phyloP scores from a whole-genome alignment of 2,329 filamentous ascomycete genomes.

The Aspergillus sp. region DNA sequence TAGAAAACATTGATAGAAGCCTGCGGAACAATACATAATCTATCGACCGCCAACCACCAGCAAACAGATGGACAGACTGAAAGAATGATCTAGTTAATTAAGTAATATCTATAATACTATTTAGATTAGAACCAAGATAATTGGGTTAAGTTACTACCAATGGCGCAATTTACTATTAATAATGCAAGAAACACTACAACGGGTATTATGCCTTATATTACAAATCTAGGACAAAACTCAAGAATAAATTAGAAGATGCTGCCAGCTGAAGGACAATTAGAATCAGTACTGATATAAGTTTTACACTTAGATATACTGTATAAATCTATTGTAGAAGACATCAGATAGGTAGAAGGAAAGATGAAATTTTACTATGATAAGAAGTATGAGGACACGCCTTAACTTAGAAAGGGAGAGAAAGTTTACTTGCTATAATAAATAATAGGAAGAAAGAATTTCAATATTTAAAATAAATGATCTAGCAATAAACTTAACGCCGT shows the following conservation, averaged over 20 bases:
- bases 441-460: neutral
- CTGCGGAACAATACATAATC: neutral
- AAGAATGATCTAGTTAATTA: neutral
- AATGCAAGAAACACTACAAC: too few species aligned
- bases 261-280: neutral
- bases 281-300: neutral
- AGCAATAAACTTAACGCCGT: neutral
- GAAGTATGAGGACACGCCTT: neutral
- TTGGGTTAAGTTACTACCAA: neutral
- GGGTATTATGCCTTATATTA: neutral
- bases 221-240: neutral
- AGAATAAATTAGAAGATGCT: neutral
- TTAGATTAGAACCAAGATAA: neutral
- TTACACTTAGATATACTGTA: neutral
- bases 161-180: too few species aligned
- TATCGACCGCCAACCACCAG: neutral
- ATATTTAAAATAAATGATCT: neutral
- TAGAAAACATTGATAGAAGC: neutral
- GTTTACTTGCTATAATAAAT: neutral
- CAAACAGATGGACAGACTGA: neutral
- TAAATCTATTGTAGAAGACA: neutral
- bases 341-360: neutral
- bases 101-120: neutral
- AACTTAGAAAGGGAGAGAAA: neutral
- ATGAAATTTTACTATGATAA: neutral